phyloP scores from a whole-genome alignment of 176 grass and related monocot species.

The Oryza coarctata region DNA sequence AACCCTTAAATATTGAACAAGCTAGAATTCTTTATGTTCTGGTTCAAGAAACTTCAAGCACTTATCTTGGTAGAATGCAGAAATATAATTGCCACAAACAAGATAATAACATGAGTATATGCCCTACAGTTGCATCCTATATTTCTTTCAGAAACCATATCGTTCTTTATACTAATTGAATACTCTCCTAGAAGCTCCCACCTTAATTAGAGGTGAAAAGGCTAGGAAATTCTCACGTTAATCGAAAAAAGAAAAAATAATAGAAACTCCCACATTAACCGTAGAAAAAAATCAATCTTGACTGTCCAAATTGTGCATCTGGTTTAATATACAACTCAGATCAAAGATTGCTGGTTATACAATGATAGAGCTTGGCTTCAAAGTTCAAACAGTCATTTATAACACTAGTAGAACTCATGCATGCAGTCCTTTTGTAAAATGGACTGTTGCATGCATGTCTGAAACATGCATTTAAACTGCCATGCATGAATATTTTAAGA shows the following conservation, averaged over 20 bases:
- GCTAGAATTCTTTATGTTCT: conserved; percentile 22
- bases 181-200: background rate
- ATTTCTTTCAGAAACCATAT: conserved; percentile 5
- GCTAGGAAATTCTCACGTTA: background rate
- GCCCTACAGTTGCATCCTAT: conserved; percentile 9
- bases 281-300: background rate
- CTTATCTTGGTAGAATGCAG: background rate
- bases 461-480: too few species aligned
- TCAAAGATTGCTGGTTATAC: background rate
- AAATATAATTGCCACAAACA: background rate
- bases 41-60: conserved; percentile 18
- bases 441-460: background rate
- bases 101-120: background rate
- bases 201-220: background rate
- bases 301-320: background rate
- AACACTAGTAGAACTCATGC: background rate
- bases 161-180: background rate
- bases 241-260: background rate
- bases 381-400: background rate
- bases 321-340: background rate
- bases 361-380: background rate
- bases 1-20: conserved; percentile 22
- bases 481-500: background rate
- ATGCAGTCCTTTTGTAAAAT: background rate
- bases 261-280: background rate